A percentile compares a stretch with the other conserved stretches of the same genome.
Evolutionary conservation across 768 basidiomycete genomes (phyloP).

Genomic region (Lactarius hatsudake): DNA sequence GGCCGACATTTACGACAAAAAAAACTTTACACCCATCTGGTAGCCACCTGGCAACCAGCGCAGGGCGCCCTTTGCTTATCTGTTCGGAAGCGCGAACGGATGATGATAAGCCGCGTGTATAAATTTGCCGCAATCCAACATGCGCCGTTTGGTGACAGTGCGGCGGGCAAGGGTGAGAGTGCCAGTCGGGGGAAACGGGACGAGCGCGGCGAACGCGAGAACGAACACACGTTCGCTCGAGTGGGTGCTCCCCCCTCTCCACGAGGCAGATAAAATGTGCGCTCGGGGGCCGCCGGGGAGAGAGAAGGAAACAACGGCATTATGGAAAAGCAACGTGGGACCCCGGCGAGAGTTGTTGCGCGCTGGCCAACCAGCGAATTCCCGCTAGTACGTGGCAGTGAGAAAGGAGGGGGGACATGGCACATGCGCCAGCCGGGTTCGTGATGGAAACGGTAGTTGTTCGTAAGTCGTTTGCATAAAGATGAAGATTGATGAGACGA

Average conservation of each 20-base stretch:
- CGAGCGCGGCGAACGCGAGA: not conserved
- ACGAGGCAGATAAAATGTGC: constrained; percentile 3
- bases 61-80: constrained; percentile 5
- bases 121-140: constrained; percentile 6
- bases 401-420: not conserved
- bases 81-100: constrained; percentile 1
- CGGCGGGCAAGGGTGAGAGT: not conserved
- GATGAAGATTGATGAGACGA: constrained; percentile 4
- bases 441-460: not conserved
- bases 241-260: not conserved
- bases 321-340: constrained; percentile 8
- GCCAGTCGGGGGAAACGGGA: not conserved
- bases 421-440: not conserved
- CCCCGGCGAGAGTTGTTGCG: not conserved
- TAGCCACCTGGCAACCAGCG: too few species aligned
- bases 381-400: not conserved
- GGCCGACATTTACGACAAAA: not conserved
- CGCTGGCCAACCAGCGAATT: constrained; percentile 18
- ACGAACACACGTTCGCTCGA: constrained; percentile 1
- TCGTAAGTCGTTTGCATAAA: not conserved
- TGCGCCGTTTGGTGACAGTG: not conserved
- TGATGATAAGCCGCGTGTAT: not conserved
- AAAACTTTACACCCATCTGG: not conserved
- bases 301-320: not conserved
- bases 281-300: not conserved